Evolutionary conservation across 441 rosid genomes (phyloP), one percentile per base, ranked within the genome.

Genomic region (Syzygium malaccense): DNA sequence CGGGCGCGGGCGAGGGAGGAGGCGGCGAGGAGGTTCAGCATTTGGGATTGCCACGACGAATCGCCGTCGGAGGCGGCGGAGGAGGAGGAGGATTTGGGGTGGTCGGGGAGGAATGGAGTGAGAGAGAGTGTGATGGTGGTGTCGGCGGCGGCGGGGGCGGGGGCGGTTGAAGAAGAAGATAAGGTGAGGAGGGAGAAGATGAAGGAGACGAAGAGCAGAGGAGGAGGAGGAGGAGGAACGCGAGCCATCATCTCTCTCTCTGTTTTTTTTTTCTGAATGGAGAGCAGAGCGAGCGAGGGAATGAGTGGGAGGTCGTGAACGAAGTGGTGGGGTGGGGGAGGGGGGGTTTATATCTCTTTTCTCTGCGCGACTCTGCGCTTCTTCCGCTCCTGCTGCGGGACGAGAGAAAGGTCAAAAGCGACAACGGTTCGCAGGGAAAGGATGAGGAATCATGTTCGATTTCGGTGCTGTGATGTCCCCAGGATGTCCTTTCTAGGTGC

Each of bases 1-100:
- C 75, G 95, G 79, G 98, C 98, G 91, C 98, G 92, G 89, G 94
- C 87, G 55, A 94, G 64, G 17, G 99, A 94, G 19, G 96, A 90
- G 0, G 94, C 86, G 48, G 95, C 95, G 55, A 96, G 92, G 86
- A 92, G 92, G 53, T 92, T 91, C 88, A 96, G 94, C 88, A 91
- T 86, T 88, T 93, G 87, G 83, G 86, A 89, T 58, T 89, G 89
- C 64, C 92, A 93, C 13, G 93, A 89, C 79, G 90, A 87, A 41
- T 75, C 41, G 18, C 13, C 83, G 51, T 75, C 91, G 86, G 71
- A 87, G 80, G 58, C 75, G 85, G 23, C 4, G 86, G 80, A 92
- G 37, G 62, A 9, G n/a, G 51, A 75, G n/a, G 83, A 89, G 80
- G 89, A 87, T 75, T 91, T 84, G 55, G 88, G 66, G 58, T 71